Base-by-base conservation (phyloP, 768 basidiomycete species). In the Termitomyces bulborhizus region DNA sequence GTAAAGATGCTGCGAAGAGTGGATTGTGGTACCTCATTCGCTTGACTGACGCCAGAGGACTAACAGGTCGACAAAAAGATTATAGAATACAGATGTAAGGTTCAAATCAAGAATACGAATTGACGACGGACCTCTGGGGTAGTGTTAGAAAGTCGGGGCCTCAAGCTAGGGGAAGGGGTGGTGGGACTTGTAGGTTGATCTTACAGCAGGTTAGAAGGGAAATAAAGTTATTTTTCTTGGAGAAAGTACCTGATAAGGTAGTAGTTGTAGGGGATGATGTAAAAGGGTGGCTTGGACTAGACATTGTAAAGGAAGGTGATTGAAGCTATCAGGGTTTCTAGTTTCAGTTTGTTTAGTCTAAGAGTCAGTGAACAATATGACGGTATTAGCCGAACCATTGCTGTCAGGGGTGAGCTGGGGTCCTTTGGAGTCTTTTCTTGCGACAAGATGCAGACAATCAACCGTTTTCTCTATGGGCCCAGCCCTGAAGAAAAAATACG, bases 391-490 rank as follows among this genome's bases (percentile, higher is more conserved):
- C 48, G 48, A 49, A 27, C 15, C 11, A 26, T 7, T 37, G 36
- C 15, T 37, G 15, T 21, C 21, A 21, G 21, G 21, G 21, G 21
- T 36, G 13, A 9, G 36, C 11, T 32, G 21, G 4, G 5, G 42
- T 21, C 2, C 21, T n/a, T n/a, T 21, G 18, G 13, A 27, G 16
- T 37, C 16, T 16, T 46, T 46, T 46, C 29, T 27, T 21, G 27
- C 41, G 43, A 31, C 40, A 60, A 46, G 47, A 92, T 93, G 90
- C 90, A 93, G 69, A 72, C 86, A 34, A 88, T 98, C 66, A 95
- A 93, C 68, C 85, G 93, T 41, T 94, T 95, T 68, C 72, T 99
- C 44, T 98, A 98, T 73, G 97, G 97, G 2, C 96, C 94, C 16
- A 93, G 96, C 0, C 88, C 95, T 24, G 94, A 98, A 71, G 97